Base-by-base conservation (phyloP, 2,329 filamentous ascomycete species). In the Aspergillus aculeatinus region DNA sequence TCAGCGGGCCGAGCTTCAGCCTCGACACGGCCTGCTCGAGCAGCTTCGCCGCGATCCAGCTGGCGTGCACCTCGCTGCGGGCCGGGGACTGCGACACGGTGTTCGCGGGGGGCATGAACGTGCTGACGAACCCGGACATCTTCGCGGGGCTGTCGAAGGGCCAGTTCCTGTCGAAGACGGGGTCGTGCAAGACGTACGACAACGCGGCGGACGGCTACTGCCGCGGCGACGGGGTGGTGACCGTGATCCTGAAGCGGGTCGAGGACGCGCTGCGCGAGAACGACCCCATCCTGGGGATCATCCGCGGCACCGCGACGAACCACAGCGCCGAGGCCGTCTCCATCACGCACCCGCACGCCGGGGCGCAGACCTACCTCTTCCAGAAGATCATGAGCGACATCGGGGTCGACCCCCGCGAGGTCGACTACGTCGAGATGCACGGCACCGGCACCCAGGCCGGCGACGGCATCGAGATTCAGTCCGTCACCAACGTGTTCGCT, bases 21-120 rank as follows among this genome's bases (percentile, higher is more conserved):
- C 80, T 91, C 51, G 89, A 92, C 65, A 92, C 89, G 12, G 90
- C 89, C 5, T 92, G 89, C 71, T 91, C 89, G 0, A 29, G 27
- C 3, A 62, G 64, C 16, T 79, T 89, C 3, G 86, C 88, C 5
- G 88, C 88, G 0, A 86, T 92, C 42, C 86, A 91, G 64, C 76
- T 89, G 2, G 85, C 85, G 3, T 93, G 90, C 74, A 87, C 86
- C 5, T 85, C 90, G 0, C 79, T 93, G 9, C 88, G 87, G 84
- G 83, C 84, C 2, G 85, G 87, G 53, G 91, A 95, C 65, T 90
- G 87, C 63, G 90, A 95, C 70, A 93, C 89, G 6, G 91, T 89
- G 1, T 85, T 92, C 39, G 89, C 90, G 1, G 91, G 91, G 59
- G 91, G 91, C 60, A 78, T 90, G 14, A 92, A 90, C 55, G 47